Evolutionary conservation across 2,329 filamentous ascomycete genomes (phyloP).

Genomic region (Macrophomina phaseolina): DNA sequence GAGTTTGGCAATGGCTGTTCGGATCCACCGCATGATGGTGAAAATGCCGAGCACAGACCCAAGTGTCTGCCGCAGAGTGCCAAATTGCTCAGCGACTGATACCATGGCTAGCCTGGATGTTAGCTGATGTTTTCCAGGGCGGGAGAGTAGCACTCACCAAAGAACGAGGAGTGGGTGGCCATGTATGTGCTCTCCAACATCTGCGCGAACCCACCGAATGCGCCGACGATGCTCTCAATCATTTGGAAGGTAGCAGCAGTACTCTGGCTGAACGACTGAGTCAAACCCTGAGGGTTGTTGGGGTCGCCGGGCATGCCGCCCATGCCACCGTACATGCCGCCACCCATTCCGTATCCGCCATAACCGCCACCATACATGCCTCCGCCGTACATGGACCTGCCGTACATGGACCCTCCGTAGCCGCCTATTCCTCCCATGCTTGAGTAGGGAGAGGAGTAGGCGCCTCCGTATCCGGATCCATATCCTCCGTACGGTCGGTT

Average conservation of each 20-base stretch:
- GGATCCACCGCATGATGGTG: conserved; percentile 92
- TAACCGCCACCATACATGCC: conserved; percentile 48
- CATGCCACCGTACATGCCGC: conserved; percentile 35
- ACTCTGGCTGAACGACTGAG: conserved; percentile 92
- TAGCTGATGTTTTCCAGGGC: conserved; percentile 30
- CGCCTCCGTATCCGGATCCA: conserved; percentile 55
- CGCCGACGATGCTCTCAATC: conserved; percentile 94
- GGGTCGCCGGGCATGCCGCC: conserved; percentile 60
- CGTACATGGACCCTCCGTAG: conserved; percentile 49
- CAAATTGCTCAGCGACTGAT: conserved; percentile 95
- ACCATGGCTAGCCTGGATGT: conserved; percentile 76
- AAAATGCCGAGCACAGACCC: conserved; percentile 95
- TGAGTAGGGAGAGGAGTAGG: conserved; percentile 62
- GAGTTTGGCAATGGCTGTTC: conserved; percentile 87
- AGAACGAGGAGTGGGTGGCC: conserved; percentile 98
- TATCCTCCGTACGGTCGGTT: conserved; percentile 59
- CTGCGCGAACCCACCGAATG: conserved; percentile 96
- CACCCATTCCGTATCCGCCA: conserved; percentile 41
- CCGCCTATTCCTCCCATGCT: conserved; percentile 51
- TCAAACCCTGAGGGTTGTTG: conserved; percentile 91
- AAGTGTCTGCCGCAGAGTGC: conserved; percentile 88
- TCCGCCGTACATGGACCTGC: conserved; percentile 50
- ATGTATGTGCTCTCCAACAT: conserved; percentile 99
- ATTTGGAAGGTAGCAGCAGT: conserved; percentile 98
- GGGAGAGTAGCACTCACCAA: conserved; percentile 67